These are phyloP conservation scores for Malus fusca DNA, from an alignment of 306 rosid species.

Conservation along the genomic window DNA sequence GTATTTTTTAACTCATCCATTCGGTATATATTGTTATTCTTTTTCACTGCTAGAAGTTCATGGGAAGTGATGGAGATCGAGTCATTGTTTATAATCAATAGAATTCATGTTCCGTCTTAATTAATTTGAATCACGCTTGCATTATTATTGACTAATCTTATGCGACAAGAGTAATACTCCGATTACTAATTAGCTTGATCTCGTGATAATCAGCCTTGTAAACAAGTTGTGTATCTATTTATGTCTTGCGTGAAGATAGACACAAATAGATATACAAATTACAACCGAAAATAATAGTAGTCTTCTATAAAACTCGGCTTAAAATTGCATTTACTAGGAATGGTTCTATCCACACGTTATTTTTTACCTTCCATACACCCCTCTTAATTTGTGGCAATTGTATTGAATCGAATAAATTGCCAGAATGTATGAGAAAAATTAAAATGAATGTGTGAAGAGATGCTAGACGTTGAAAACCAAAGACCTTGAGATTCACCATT, in stretches of 20 bases:
- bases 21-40: background rate
- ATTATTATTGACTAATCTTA: background rate
- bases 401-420: too few relatives aligned
- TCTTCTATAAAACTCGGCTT: background rate
- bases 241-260: too few relatives aligned
- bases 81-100: background rate
- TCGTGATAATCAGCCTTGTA: background rate
- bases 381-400: too few relatives aligned
- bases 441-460: background rate
- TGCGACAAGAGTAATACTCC: too few relatives aligned
- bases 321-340: background rate
- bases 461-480: background rate
- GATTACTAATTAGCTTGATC: too few relatives aligned
- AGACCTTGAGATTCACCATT: conserved; percentile 53
- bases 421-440: too few relatives aligned
- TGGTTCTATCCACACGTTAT: too few relatives aligned
- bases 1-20: conserved; percentile 28
- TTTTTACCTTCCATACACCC: too few relatives aligned
- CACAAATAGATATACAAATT: background rate
- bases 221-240: too few relatives aligned
- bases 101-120: background rate
- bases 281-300: background rate
- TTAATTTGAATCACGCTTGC: background rate
- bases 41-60: too few relatives aligned
- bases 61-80: background rate